Evolutionary conservation across 2,329 filamentous ascomycete species (phyloP).

Genomic region (Emergomyces africanus): DNA sequence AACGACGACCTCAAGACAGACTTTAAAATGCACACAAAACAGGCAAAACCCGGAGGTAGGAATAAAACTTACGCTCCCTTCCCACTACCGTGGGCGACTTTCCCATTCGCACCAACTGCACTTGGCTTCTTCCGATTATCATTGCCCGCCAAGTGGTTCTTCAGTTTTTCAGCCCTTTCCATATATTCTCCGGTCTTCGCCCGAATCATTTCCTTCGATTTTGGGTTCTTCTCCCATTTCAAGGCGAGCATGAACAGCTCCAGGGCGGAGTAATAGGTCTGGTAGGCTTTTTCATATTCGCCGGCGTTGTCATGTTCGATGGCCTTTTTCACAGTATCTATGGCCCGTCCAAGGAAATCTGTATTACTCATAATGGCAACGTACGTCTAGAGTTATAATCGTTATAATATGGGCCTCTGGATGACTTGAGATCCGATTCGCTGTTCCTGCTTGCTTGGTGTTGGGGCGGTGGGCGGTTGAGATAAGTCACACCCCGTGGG

Average conservation of each 20-base stretch:
- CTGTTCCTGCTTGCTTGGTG: background rate
- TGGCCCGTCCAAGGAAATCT: slow-evolving; percentile 93
- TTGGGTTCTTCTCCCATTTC: slow-evolving; percentile 99
- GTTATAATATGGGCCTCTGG: background rate
- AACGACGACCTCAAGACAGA: background rate
- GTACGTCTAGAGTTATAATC: background rate
- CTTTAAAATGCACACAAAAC: background rate
- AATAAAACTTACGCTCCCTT: slow-evolving; percentile 41
- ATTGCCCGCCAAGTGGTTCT: slow-evolving; percentile 65
- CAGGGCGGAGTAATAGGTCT: slow-evolving; percentile 87
- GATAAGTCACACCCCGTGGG: background rate
- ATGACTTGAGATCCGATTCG: background rate
- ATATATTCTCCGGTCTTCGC: slow-evolving; percentile 94
- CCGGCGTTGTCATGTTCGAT: slow-evolving; percentile 92
- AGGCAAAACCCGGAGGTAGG: slow-evolving; percentile 1
- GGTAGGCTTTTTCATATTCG: slow-evolving; percentile 95
- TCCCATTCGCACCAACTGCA: slow-evolving; percentile 40
- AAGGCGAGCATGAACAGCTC: slow-evolving; percentile 98
- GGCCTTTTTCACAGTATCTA: slow-evolving; percentile 92
- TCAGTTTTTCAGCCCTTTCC: slow-evolving; percentile 96
- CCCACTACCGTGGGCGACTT: slow-evolving; percentile 36
- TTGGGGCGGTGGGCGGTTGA: background rate
- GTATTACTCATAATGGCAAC: slow-evolving; percentile 68
- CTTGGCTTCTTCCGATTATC: slow-evolving; percentile 41
- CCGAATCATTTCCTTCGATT: slow-evolving; percentile 94